Base-by-base conservation (phyloP, 73 alveolate species). In the Paramecium sexaurelia region DNA sequence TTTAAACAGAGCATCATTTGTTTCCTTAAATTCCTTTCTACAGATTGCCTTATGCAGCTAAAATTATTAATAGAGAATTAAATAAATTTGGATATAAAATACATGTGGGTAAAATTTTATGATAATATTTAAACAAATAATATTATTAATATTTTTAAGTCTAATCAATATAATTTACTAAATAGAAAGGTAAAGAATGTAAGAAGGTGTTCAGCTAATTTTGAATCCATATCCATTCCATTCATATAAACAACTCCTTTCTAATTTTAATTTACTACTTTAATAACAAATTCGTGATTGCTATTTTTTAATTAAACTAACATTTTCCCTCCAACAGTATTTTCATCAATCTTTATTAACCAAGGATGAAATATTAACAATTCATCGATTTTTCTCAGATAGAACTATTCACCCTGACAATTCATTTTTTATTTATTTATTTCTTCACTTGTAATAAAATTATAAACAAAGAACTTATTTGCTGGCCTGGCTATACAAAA, bases 1-100 rank as follows among this genome's bases (percentile, higher is more conserved):
- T 68, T 56, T 56, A 88, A 47, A 88, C 94, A 13, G 94, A 88
- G 27, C 94, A 88, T 43, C 94, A 88, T 40, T 47, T 88, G 35
- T 88, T 88, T 66, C 94, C 94, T n/a, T 43, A 88, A 24, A 88
- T 88, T 29, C 94, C 94, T 2, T 88, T 88, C 47, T 88, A 88
- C 61, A 10, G 87, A 41, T 43, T 88, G 22, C 94, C 94, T 71
- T 39, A 41, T 19, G 94, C 94, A 17, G 78, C 94, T 40, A 82
- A 66, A 39, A 88, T 88, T 33, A 88, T 88, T 4, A 66, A 69
- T 26, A 88, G 66, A 35, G 94, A 88, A 88, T 69, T 88, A 26
- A 69, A 66, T 75, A 69, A 88, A 71, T 78, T 78, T 22, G 90
- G 90, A 78, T 78, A 41, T 26, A 78, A 78, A 43, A 78, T 78